These are phyloP conservation scores for Pichia sp. DNA, from an alignment of 1,139 yeast genomes.

Conservation along the genomic window DNA sequence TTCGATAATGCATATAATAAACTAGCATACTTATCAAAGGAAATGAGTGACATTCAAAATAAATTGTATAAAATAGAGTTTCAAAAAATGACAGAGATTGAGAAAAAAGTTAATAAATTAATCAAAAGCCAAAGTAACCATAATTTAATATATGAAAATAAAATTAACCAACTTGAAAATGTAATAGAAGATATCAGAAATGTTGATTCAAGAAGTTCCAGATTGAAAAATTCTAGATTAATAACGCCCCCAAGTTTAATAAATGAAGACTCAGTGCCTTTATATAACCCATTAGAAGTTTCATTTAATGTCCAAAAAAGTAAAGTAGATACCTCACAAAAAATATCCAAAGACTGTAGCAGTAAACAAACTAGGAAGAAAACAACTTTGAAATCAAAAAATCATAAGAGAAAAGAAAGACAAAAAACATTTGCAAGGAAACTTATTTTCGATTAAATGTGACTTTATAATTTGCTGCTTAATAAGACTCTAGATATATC, in stretches of 20 bases:
- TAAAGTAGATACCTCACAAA: no score
- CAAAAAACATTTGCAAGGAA: constrained; percentile 5
- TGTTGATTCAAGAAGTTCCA: no score
- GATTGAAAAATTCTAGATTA: no score
- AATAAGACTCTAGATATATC: constrained; percentile 28
- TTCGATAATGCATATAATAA: constrained; percentile 10
- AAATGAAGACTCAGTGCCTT: no score
- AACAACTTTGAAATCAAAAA: neutral
- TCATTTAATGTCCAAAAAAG: no score
- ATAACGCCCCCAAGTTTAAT: no score
- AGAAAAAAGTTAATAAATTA: neutral
- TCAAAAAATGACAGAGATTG: neutral
- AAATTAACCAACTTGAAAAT: neutral
- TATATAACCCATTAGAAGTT: no score
- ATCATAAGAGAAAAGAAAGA: neutral
- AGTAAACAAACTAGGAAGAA: neutral
- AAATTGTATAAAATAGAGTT: neutral
- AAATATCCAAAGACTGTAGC: neutral
- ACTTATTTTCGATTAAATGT: constrained; percentile 5
- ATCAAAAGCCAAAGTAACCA: neutral
- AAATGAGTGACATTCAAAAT: constrained; percentile 3
- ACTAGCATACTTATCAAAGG: neutral
- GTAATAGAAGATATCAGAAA: no score
- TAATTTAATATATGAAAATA: neutral
- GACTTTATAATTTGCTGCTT: neutral